These are phyloP conservation scores for Dryas octopetala DNA, from an alignment of 306 rosid genomes.

Conservation along the genomic window DNA sequence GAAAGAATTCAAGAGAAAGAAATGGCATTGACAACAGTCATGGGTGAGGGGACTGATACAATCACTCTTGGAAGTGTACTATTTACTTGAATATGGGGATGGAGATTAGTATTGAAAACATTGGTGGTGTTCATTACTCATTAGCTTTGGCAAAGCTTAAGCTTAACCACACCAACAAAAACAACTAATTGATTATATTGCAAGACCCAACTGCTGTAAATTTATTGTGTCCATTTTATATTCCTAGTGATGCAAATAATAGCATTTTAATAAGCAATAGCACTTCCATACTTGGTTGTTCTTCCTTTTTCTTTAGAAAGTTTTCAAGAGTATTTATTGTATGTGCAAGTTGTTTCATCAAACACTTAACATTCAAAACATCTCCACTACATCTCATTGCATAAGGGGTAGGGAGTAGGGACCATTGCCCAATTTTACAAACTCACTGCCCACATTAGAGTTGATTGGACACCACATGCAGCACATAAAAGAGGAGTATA, in stretches of 20 bases:
- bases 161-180: constrained; percentile 20
- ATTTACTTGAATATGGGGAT: constrained; percentile 27
- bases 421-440: no score
- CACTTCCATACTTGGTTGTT: background rate
- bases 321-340: no score
- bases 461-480: no score
- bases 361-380: no score
- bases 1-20: constrained; percentile 49
- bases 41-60: constrained; percentile 50
- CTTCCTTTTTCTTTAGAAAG: no score
- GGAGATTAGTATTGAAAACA: no score
- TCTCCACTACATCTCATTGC: no score
- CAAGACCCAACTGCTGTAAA: constrained; percentile 3
- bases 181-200: constrained; percentile 17
- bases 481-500: no score
- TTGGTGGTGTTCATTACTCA: constrained; percentile 5
- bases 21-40: constrained; percentile 43
- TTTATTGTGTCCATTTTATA: constrained; percentile 12
- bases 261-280: background rate
- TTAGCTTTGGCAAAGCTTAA: constrained; percentile 29
- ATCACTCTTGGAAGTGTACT: constrained; percentile 39
- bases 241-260: background rate
- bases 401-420: no score
- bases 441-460: no score
- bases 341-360: no score